Conservation (phyloP, 345 rosid genomes). For the Gossypium mustelinum region DNA sequence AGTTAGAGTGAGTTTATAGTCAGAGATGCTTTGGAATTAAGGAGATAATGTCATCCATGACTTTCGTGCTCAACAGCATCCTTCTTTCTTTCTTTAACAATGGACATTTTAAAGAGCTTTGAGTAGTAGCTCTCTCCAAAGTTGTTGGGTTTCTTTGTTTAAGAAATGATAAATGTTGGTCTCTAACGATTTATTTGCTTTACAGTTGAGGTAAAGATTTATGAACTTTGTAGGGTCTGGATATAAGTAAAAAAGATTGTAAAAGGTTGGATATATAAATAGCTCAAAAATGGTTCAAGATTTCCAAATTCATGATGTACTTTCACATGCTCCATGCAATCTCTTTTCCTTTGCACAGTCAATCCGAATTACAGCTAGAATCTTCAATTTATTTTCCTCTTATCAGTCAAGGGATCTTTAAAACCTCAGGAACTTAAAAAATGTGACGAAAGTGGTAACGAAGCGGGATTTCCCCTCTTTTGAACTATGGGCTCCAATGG, state of each 20-base stretch:
- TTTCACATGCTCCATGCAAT: too few relatives aligned
- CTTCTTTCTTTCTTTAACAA: background rate
- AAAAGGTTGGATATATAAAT: too few relatives aligned
- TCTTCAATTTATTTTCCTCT: background rate
- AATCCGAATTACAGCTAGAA: background rate
- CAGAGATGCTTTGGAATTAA: too few relatives aligned
- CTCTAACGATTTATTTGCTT: background rate
- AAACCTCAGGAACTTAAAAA: background rate
- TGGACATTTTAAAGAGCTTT: background rate
- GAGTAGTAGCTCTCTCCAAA: background rate
- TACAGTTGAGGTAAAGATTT: background rate
- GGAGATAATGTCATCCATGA: background rate
- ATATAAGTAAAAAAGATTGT: too few relatives aligned
- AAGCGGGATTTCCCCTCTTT: background rate
- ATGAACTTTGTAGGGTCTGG: background rate
- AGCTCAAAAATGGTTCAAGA: too few relatives aligned
- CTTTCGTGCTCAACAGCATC: background rate
- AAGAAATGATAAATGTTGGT: background rate
- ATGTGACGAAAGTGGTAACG: background rate
- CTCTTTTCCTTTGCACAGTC: too few relatives aligned
- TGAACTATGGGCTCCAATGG: slow-evolving; percentile 5
- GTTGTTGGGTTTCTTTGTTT: background rate
- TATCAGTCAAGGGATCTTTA: too few relatives aligned
- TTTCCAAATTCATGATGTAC: too few relatives aligned
- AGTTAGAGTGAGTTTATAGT: too few relatives aligned